Evolutionary conservation across 768 basidiomycete genomes (phyloP).

Genomic region (Amanita pallidorosea): DNA sequence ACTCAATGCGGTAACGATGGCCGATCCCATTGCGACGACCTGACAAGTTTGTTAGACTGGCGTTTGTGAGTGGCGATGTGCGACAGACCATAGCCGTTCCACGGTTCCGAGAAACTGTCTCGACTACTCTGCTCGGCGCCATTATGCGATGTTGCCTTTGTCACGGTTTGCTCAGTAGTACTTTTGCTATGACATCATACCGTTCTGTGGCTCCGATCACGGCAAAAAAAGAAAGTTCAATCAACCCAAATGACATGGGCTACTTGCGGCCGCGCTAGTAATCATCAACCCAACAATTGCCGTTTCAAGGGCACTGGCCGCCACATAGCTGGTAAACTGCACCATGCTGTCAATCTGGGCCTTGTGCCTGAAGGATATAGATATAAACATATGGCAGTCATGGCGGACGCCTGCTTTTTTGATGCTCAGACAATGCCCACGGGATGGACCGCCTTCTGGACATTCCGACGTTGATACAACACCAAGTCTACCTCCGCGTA

Average conservation of each 20-base stretch:
- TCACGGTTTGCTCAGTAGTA: too few species aligned
- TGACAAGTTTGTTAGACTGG: slow-evolving; percentile 3
- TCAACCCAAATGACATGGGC: too few species aligned
- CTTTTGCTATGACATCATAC: background rate
- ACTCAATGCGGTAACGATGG: slow-evolving; percentile 17
- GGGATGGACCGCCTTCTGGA: background rate
- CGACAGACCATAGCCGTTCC: slow-evolving; percentile 1
- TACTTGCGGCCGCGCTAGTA: too few species aligned
- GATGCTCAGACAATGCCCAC: background rate
- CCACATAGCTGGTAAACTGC: background rate
- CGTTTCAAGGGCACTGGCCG: too few species aligned
- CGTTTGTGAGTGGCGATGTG: background rate
- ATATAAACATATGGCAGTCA: background rate
- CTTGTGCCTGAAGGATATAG: background rate
- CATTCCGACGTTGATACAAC: background rate
- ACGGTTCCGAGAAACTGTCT: background rate
- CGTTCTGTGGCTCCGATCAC: too few species aligned
- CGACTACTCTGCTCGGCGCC: background rate
- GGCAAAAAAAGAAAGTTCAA: too few species aligned
- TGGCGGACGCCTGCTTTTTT: background rate
- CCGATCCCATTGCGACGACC: slow-evolving; percentile 20
- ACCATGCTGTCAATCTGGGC: background rate
- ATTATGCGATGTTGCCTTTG: background rate
- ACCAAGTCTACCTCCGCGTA: background rate
- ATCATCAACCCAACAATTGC: too few species aligned